Evolutionary conservation across 495 filamentous ascomycete species (phyloP).

Genomic region (Aspergillus bridgeri): DNA sequence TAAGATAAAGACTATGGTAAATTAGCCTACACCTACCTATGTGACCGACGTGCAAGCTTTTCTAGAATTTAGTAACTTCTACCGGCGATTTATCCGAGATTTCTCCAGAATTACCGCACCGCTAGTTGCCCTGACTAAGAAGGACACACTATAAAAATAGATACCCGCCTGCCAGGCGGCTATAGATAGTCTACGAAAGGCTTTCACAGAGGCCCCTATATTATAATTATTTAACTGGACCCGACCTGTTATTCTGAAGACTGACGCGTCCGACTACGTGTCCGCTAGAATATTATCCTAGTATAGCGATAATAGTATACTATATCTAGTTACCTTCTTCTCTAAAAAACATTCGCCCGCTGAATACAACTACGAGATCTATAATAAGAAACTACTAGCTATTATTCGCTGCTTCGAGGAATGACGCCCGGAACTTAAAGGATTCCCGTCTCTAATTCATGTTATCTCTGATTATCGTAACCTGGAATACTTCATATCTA

Average conservation of each 20-base stretch:
- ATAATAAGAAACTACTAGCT: conserved; percentile 26
- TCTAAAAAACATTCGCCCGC: conserved; percentile 19
- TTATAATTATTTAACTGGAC: conserved; percentile 13
- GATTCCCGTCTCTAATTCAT: no score
- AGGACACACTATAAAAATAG: no score
- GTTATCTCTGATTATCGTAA: conserved; percentile 15
- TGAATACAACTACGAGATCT: conserved; percentile 28
- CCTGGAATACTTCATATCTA: conserved; percentile 26
- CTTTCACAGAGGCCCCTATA: conserved; percentile 1
- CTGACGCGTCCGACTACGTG: conserved; percentile 17
- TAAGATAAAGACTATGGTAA: conserved; percentile 19
- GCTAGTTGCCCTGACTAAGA: conserved; percentile 5
- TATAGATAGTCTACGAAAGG: not conserved
- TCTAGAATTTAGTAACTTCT: conserved; percentile 33
- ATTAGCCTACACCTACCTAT: conserved; percentile 15
- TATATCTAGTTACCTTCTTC: conserved; percentile 20
- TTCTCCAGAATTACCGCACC: conserved; percentile 20
- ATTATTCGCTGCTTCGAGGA: conserved; percentile 15
- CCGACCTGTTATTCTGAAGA: conserved; percentile 12
- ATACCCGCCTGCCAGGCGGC: no score
- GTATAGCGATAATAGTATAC: conserved; percentile 5
- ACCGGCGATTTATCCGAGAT: conserved; percentile 23
- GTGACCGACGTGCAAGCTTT: conserved; percentile 23
- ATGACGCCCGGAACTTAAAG: conserved; percentile 15
- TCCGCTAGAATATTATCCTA: conserved; percentile 14